These are phyloP conservation scores for Coix lacrymajobi DNA, from an alignment of 176 grass and related monocot genomes.

Conservation along the genomic window DNA sequence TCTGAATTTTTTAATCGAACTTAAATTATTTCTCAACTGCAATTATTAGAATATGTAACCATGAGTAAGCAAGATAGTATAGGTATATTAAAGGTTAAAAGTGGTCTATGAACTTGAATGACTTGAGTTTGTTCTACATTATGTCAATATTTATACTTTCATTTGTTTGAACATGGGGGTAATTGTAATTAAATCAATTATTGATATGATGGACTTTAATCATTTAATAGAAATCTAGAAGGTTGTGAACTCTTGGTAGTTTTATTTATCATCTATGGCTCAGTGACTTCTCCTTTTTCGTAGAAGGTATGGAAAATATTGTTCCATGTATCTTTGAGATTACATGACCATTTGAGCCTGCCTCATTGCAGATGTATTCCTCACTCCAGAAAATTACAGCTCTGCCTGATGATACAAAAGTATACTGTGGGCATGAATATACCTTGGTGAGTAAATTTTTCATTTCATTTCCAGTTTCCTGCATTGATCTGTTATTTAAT, in stretches of 20 bases:
- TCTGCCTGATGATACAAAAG: conserved; percentile 78
- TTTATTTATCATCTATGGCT: conserved; percentile 6
- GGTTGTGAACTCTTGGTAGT: not conserved
- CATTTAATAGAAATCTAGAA: not conserved
- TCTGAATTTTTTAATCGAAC: conserved; percentile 24
- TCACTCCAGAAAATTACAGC: conserved; percentile 80
- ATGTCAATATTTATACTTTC: not conserved
- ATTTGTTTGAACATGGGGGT: conserved; percentile 4
- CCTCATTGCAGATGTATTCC: conserved; percentile 74
- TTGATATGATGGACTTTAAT: not conserved
- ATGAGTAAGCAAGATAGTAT: not conserved
- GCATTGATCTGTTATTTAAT: conserved; percentile 21
- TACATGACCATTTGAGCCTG: not conserved
- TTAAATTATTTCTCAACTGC: not conserved
- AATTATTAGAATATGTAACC: not conserved
- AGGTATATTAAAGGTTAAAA: not conserved
- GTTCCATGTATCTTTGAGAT: not conserved
- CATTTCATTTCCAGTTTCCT: not conserved
- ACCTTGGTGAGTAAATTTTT: conserved; percentile 63
- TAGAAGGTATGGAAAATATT: not conserved
- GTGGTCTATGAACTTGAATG: not conserved
- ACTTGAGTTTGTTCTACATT: not conserved
- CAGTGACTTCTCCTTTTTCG: conserved; percentile 12
- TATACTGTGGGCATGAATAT: conserved; percentile 97
- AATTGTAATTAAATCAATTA: conserved; percentile 9